Evolutionary conservation across 345 rosid species (phyloP).

Genomic region (Toxicodendron radicans): DNA sequence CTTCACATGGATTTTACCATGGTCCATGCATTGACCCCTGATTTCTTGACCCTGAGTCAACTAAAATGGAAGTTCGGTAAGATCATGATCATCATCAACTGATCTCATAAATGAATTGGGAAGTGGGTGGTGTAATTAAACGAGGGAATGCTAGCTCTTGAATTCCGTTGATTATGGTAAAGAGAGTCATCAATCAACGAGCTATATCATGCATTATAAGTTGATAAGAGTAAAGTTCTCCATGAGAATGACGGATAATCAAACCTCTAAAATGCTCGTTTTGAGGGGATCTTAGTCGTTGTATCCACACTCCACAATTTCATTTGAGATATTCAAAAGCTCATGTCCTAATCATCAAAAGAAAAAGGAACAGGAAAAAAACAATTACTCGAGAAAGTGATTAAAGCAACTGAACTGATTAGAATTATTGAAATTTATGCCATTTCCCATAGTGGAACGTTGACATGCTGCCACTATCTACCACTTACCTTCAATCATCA

Average conservation of each 20-base stretch:
- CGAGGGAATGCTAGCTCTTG: not conserved
- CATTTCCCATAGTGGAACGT: conserved; percentile 14
- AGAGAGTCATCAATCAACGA: conserved; percentile 24
- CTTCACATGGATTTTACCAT: no score
- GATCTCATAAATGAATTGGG: not conserved
- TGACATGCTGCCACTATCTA: not conserved
- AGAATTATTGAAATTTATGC: not conserved
- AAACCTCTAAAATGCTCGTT: not conserved
- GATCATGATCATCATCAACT: no score
- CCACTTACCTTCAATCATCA: not conserved
- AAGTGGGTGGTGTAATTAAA: not conserved
- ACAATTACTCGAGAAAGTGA: no score
- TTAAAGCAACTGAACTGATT: not conserved
- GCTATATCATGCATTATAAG: not conserved
- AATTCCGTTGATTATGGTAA: conserved; percentile 10
- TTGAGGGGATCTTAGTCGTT: not conserved
- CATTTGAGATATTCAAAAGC: not conserved
- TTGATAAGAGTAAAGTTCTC: not conserved
- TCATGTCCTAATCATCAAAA: not conserved
- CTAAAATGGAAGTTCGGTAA: no score
- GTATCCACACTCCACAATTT: not conserved
- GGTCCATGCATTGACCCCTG: no score
- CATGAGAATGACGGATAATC: not conserved
- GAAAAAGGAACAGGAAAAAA: not conserved
- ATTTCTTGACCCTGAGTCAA: no score